Conservation (phyloP, 2,329 filamentous ascomycete genomes). For the Paraconiothyrium brasiliense region DNA sequence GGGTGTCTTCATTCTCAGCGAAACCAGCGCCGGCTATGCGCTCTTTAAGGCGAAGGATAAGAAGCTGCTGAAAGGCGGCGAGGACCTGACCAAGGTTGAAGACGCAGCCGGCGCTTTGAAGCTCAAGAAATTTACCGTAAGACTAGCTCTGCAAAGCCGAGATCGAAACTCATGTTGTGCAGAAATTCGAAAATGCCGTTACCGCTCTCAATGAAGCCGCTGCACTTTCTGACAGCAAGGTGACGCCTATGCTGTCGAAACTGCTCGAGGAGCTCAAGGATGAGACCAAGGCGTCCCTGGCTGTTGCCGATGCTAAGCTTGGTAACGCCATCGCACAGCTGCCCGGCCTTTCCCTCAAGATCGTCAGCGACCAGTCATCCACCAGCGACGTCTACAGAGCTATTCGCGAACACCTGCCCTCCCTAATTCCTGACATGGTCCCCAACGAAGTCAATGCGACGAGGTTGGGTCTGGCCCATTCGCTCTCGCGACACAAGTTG, state of each 20-base stretch:
- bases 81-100: constrained; percentile 80
- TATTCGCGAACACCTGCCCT: constrained; percentile 88
- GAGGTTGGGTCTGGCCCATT: constrained; percentile 95
- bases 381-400: constrained; percentile 92
- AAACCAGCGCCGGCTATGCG: constrained; percentile 86
- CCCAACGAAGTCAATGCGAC: constrained; percentile 91
- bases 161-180: constrained; percentile 1
- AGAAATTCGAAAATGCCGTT: constrained; percentile 95
- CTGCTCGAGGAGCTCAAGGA: constrained; percentile 92
- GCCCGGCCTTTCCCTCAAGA: constrained; percentile 83
- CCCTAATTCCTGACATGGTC: constrained; percentile 87
- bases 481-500: constrained; percentile 90
- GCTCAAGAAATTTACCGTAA: constrained; percentile 83
- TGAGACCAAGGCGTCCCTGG: constrained; percentile 95
- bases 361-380: constrained; percentile 78
- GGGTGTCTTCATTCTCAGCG: constrained; percentile 53
- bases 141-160: background rate
- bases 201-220: constrained; percentile 86
- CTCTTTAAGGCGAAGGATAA: constrained; percentile 99
- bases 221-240: constrained; percentile 86
- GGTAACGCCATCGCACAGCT: constrained; percentile 91
- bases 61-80: constrained; percentile 91
- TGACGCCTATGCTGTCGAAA: constrained; percentile 83
- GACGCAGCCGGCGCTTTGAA: constrained; percentile 90
- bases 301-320: constrained; percentile 92